Conservation (phyloP, 2,329 filamentous ascomycete species). For the Fusarium buxicola region DNA sequence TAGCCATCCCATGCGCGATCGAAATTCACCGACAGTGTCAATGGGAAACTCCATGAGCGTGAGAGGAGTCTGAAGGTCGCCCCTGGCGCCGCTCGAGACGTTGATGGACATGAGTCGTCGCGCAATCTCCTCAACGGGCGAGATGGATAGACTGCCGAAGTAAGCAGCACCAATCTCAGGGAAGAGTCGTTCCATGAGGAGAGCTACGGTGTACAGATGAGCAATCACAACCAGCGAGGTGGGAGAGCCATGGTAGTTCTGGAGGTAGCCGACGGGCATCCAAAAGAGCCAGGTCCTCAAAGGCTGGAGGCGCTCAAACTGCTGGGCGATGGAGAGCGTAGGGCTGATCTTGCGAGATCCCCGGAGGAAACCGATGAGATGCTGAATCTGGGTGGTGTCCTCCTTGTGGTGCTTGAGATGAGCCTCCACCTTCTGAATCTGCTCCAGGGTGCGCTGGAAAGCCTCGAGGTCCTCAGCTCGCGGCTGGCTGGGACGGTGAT, state of each 20-base stretch:
- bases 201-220: constrained; percentile 89
- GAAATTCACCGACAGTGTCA: constrained; percentile 75
- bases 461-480: constrained; percentile 77
- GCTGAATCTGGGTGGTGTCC: constrained; percentile 74
- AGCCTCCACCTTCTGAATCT: constrained; percentile 75
- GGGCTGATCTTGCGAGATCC: constrained; percentile 77
- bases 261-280: constrained; percentile 87
- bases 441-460: constrained; percentile 73
- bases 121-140: constrained; percentile 88
- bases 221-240: constrained; percentile 86
- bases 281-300: constrained; percentile 95
- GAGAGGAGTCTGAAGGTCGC: constrained; percentile 70
- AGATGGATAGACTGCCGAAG: constrained; percentile 82
- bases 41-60: constrained; percentile 79
- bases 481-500: constrained; percentile 71
- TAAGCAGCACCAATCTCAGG: constrained; percentile 92
- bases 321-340: constrained; percentile 78
- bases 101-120: constrained; percentile 78
- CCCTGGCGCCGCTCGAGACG: constrained; percentile 66
- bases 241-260: constrained; percentile 79
- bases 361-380: constrained; percentile 79
- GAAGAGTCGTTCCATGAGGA: constrained; percentile 90
- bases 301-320: constrained; percentile 90
- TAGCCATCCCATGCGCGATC: constrained; percentile 74
- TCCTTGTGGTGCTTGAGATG: constrained; percentile 77